Evolutionary conservation across 192 early-diverging fungal species (phyloP), one percentile per base, ranked within the genome.

Genomic region (Gaertneriomyces semiglobifer): DNA sequence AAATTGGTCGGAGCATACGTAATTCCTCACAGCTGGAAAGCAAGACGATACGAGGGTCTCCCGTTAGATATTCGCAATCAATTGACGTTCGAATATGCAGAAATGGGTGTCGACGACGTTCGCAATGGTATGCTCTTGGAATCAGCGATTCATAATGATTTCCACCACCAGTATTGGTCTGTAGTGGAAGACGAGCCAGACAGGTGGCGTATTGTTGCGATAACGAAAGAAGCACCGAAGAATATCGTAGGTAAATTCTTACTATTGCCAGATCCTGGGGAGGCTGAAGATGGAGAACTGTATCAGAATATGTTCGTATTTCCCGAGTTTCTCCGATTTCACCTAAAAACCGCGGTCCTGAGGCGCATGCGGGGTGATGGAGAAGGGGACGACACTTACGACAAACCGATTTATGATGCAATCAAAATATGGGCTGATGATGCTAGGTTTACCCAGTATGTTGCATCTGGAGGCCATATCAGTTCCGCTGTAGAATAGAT

Each of bases 161-260:
- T 63, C 33, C 16, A 63, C n/a, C n/a, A 9, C 7, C 61, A 63
- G 33, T 45, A 63, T 33, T 63, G 61, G 61, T 63, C 61, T n/a
- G 61, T 63, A 43, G 61, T 63, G 5, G 45, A 45, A 8, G 61
- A 63, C 7, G 61, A 25, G 12, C n/a, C n/a, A n/a, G 25, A 12
- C 8, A 50, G 43, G 14, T 63, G 61, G 61, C 7, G 61, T 43
- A 25, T 63, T n/a, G 61, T 63, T 6, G 61, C 61, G n/a, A 63
- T 63, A n/a, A 33, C 8, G 7, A 50, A 50, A 10, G 33, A 50
- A 16, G 7, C 9, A 16, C 61, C 61, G 12, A 9, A 7, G 25
- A 6, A 51, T n/a, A 51, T 63, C 16, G 46, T 63, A 12, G 61
- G 61, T 10, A 51, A 63, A n/a, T 63, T 16, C 33, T 25, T 63